These are phyloP conservation scores for Hortaea sp. DNA, from an alignment of 2,329 filamentous ascomycete genomes.

Conservation along the genomic window DNA sequence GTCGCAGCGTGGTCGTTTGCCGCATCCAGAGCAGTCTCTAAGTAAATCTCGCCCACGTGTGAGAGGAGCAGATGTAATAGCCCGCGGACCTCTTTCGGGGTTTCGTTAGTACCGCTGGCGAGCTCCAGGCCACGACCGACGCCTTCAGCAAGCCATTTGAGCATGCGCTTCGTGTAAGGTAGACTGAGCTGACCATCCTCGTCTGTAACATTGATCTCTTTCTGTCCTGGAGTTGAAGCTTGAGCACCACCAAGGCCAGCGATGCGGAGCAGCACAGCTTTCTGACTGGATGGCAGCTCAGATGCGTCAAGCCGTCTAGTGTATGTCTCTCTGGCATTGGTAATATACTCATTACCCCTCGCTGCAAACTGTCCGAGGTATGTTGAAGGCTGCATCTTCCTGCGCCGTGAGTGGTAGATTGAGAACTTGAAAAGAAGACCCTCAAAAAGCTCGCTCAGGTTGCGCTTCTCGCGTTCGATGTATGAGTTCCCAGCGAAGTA, in stretches of 20 bases:
- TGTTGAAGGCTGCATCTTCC: constrained; percentile 57
- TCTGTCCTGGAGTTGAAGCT: constrained; percentile 34
- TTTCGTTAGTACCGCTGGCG: constrained; percentile 68
- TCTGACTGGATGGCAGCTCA: constrained; percentile 78
- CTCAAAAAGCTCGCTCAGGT: constrained; percentile 73
- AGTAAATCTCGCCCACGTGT: constrained; percentile 76
- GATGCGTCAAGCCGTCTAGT: constrained; percentile 80
- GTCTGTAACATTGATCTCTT: constrained; percentile 83
- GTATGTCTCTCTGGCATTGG: constrained; percentile 83
- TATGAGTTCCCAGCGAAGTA: constrained; percentile 57
- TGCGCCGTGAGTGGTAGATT: constrained; percentile 80
- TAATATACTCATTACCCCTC: constrained; percentile 77
- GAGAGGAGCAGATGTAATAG: constrained; percentile 73
- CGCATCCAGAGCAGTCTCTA: constrained; percentile 55
- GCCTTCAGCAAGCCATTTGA: constrained; percentile 93
- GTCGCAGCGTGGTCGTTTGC: constrained; percentile 65
- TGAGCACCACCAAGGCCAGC: constrained; percentile 65
- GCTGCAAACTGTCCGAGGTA: constrained; percentile 90
- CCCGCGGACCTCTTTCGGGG: constrained; percentile 83
- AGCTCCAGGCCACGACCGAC: constrained; percentile 85
- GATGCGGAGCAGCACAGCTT: constrained; percentile 79
- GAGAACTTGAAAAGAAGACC: constrained; percentile 94
- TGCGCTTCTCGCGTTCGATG: constrained; percentile 55
- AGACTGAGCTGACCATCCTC: constrained; percentile 77
- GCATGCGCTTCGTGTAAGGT: constrained; percentile 90